Conservation (phyloP, 495 filamentous ascomycete species). For the Saxophila tyrrhenica region DNA sequence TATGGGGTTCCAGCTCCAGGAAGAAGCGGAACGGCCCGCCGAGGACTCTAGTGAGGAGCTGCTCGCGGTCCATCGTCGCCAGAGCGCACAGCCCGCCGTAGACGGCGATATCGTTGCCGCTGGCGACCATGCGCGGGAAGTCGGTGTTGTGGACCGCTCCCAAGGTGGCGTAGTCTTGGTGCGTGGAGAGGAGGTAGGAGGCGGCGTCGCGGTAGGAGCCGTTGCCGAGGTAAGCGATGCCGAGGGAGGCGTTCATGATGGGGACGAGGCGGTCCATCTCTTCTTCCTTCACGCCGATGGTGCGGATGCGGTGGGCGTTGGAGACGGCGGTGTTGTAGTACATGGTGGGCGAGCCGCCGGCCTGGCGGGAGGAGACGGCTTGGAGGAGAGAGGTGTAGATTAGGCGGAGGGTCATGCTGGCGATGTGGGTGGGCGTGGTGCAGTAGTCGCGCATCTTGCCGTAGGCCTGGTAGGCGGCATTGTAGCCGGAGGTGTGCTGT, state of each 20-base stretch:
- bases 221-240: conserved; percentile 57
- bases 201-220: conserved; percentile 64
- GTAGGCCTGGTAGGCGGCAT: conserved; percentile 50
- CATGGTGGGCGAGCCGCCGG: conserved; percentile 50
- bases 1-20: conserved; percentile 86
- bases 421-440: conserved; percentile 56
- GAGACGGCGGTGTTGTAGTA: conserved; percentile 40
- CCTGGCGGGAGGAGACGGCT: conserved; percentile 53
- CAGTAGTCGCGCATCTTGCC: conserved; percentile 65
- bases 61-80: conserved; percentile 70
- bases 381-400: conserved; percentile 59
- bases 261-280: conserved; percentile 28
- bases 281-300: conserved; percentile 23
- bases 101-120: conserved; percentile 77
- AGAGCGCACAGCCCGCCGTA: conserved; percentile 88
- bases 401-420: conserved; percentile 58
- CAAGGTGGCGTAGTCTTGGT: conserved; percentile 38
- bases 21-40: conserved; percentile 78
- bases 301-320: conserved; percentile 12
- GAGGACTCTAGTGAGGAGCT: conserved; percentile 64
- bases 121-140: conserved; percentile 50
- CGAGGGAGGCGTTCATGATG: conserved; percentile 48
- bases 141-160: conserved; percentile 23
- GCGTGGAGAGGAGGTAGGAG: conserved; percentile 50
- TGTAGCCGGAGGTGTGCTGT: conserved; percentile 53